Evolutionary conservation across 78 protist species (phyloP).

Genomic region (Bodo saltans): DNA sequence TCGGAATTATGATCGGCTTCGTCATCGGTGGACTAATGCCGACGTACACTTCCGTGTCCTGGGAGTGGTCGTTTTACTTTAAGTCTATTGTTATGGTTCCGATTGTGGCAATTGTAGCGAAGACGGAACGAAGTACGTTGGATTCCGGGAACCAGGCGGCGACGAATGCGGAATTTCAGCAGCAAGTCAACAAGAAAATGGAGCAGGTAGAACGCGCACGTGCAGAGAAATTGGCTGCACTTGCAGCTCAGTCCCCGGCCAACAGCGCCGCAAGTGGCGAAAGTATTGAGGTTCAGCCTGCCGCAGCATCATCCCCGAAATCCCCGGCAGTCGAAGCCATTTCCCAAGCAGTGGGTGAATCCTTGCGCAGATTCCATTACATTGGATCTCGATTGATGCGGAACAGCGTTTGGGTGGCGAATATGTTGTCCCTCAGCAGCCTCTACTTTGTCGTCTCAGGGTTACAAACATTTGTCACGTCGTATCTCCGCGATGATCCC

Average conservation of each 20-base stretch:
- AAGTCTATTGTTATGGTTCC: neutral
- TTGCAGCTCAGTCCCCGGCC: neutral
- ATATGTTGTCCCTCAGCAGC: neutral
- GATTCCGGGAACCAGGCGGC: no score
- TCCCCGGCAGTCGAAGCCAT: no score
- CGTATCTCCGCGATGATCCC: neutral
- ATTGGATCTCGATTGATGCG: neutral
- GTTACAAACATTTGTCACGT: neutral
- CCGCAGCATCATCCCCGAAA: no score
- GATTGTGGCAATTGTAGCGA: neutral
- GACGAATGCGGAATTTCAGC: neutral
- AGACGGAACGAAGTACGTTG: no score
- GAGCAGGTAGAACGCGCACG: neutral
- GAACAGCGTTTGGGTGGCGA: neutral
- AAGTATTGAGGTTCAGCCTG: neutral
- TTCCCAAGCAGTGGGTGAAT: no score
- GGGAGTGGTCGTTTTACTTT: neutral
- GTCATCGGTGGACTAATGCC: neutral
- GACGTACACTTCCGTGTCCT: neutral
- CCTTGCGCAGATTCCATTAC: no score
- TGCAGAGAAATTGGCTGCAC: neutral
- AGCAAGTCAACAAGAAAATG: neutral
- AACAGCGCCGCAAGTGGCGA: neutral
- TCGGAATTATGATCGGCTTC: slow-evolving; percentile 16
- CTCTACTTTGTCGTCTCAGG: slow-evolving; percentile 25